These are phyloP conservation scores for Nicotiana otophora DNA, from an alignment of 257 asterid species.

Conservation along the genomic window DNA sequence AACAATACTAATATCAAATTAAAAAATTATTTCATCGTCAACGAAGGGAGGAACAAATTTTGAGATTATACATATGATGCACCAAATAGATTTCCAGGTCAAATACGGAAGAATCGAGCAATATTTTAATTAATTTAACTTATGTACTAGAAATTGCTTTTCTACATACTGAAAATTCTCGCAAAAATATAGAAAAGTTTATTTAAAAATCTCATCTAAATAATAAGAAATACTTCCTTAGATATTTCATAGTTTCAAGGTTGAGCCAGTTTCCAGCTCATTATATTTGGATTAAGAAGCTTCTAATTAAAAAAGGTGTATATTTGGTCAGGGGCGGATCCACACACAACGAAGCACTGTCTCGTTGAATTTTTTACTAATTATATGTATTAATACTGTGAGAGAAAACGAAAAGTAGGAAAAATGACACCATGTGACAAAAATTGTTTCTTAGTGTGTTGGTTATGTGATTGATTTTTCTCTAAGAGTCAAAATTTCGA, in stretches of 20 bases:
- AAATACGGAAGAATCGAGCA: not conserved
- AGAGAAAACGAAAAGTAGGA: too few species aligned
- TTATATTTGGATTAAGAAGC: not conserved
- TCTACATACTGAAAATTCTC: not conserved
- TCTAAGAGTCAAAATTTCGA: too few species aligned
- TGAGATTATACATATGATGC: not conserved
- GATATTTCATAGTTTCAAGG: not conserved
- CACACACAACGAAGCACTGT: too few species aligned
- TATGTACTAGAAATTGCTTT: not conserved
- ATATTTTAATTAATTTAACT: not conserved
- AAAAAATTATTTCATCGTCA: not conserved
- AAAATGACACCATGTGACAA: too few species aligned
- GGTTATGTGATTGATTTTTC: too few species aligned
- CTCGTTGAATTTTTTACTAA: too few species aligned
- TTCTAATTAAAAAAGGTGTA: not conserved
- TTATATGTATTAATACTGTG: too few species aligned
- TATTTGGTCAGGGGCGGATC: not conserved
- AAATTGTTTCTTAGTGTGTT: too few species aligned
- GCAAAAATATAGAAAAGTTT: not conserved
- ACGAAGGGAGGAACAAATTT: not conserved
- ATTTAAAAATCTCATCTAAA: not conserved
- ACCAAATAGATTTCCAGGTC: not conserved
- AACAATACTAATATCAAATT: not conserved
- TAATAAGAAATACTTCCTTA: not conserved
- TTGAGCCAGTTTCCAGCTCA: not conserved